Conservation (phyloP, 2,329 filamentous ascomycete genomes). For the Zopfia rhizophila region DNA sequence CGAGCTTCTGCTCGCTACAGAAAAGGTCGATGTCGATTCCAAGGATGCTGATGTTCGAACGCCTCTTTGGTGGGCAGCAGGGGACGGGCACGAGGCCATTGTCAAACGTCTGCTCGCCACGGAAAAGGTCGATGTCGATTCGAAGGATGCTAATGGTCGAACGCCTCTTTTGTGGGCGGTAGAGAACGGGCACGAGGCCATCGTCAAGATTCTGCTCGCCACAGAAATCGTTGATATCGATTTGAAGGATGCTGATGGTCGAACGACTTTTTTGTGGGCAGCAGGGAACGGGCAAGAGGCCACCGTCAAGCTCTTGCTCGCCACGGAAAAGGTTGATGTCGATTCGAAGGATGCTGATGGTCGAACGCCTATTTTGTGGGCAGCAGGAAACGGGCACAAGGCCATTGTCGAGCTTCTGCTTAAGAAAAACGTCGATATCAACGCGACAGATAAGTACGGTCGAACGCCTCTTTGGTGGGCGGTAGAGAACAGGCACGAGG, state of each 20-base stretch:
- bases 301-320: constrained; percentile 3
- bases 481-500: not conserved
- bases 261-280: constrained; percentile 5
- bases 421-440: constrained; percentile 4
- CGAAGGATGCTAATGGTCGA: not conserved
- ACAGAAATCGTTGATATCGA: not conserved
- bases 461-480: constrained; percentile 9
- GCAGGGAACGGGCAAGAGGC: not conserved
- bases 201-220: constrained; percentile 4
- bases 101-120: constrained; percentile 9
- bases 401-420: constrained; percentile 4
- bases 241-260: constrained; percentile 8
- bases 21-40: constrained; percentile 9
- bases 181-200: constrained; percentile 9
- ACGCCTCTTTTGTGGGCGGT: constrained; percentile 9
- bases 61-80: constrained; percentile 6
- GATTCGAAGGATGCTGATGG: constrained; percentile 3
- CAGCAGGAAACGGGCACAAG: not conserved
- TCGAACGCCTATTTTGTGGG: constrained; percentile 4
- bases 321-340: not conserved
- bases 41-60: constrained; percentile 6
- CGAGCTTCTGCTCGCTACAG: constrained; percentile 10
- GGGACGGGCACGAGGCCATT: constrained; percentile 5
- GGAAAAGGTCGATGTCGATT: constrained; percentile 6
- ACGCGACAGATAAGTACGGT: not conserved